These are phyloP conservation scores for Babesia ovata DNA, from an alignment of 169 alveolate genomes.

Conservation along the genomic window DNA sequence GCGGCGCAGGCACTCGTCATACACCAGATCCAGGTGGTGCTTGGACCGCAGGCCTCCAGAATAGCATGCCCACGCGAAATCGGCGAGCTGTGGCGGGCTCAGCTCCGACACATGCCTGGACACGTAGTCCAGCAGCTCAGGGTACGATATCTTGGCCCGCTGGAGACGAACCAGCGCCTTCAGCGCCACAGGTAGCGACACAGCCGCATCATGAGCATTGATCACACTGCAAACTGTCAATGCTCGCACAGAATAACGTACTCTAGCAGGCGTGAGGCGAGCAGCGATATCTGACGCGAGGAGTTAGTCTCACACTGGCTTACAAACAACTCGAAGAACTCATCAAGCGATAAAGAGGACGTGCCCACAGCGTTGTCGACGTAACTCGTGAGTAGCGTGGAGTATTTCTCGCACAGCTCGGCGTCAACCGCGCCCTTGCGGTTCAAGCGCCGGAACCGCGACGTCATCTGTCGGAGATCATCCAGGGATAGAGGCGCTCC, in stretches of 20 bases:
- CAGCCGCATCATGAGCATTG: slow-evolving; percentile 1
- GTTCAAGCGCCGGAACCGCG: slow-evolving; percentile 1
- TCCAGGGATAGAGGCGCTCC: slow-evolving; percentile 14
- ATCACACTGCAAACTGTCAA: neutral
- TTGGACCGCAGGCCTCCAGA: slow-evolving; percentile 53
- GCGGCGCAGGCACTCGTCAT: slow-evolving; percentile 42
- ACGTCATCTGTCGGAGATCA: slow-evolving; percentile 8
- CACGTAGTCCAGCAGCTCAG: slow-evolving; percentile 53
- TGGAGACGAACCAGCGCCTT: slow-evolving; percentile 41
- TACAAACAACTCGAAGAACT: slow-evolving; percentile 25
- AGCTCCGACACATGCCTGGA: slow-evolving; percentile 23
- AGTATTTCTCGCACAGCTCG: slow-evolving; percentile 33
- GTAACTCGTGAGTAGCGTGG: neutral
- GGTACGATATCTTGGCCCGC: slow-evolving; percentile 33
- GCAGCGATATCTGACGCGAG: slow-evolving; percentile 7
- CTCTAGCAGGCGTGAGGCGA: slow-evolving; percentile 38
- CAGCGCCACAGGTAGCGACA: slow-evolving; percentile 20
- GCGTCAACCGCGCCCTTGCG: slow-evolving; percentile 44
- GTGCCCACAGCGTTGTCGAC: neutral
- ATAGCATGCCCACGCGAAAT: slow-evolving; percentile 44
- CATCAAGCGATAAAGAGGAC: slow-evolving; percentile 3
- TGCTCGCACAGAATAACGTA: neutral
- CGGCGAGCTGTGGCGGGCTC: slow-evolving; percentile 39
- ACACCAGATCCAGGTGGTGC: slow-evolving; percentile 57
- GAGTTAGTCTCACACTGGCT: slow-evolving; percentile 45